phyloP scores from a whole-genome alignment of 176 grass and related monocot genomes.

The Eremochloa ophiuroides region DNA sequence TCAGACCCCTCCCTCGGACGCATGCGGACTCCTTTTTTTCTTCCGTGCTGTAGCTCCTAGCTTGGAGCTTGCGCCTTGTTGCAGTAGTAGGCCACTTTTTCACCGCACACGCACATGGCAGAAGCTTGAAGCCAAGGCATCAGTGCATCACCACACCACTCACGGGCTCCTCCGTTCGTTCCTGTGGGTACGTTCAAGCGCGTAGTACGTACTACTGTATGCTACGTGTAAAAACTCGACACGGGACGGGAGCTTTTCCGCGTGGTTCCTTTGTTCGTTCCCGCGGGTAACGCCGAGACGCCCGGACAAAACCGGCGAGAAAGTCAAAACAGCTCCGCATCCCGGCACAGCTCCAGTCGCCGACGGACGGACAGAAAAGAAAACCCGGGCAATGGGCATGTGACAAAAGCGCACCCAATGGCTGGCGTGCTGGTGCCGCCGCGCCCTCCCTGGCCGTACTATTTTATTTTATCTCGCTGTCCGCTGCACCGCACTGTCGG shows the following conservation, averaged over 20 bases:
- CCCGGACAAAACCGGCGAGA: neutral
- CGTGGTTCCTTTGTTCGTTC: neutral
- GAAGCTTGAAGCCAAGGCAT: neutral
- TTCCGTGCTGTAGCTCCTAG: neutral
- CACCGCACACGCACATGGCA: slow-evolving; percentile 4
- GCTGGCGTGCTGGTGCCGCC: neutral
- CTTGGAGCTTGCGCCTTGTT: neutral
- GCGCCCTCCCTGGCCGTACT: neutral
- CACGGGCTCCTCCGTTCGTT: too few species aligned
- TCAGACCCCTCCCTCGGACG: neutral
- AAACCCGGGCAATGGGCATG: neutral
- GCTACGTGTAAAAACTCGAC: neutral
- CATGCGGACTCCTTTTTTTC: neutral
- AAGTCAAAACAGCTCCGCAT: neutral
- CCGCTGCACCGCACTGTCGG: neutral
- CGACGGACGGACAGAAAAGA: neutral
- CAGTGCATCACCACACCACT: neutral
- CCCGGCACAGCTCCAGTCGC: neutral
- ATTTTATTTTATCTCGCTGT: neutral
- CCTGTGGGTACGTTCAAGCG: too few species aligned
- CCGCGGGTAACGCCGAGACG: neutral
- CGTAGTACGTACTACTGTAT: too few species aligned
- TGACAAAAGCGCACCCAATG: neutral
- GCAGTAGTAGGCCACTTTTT: neutral
- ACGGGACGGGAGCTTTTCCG: neutral